phyloP scores from a whole-genome alignment of 225 moss, liverwort and hornwort species.

The Anthoceros angustus region DNA sequence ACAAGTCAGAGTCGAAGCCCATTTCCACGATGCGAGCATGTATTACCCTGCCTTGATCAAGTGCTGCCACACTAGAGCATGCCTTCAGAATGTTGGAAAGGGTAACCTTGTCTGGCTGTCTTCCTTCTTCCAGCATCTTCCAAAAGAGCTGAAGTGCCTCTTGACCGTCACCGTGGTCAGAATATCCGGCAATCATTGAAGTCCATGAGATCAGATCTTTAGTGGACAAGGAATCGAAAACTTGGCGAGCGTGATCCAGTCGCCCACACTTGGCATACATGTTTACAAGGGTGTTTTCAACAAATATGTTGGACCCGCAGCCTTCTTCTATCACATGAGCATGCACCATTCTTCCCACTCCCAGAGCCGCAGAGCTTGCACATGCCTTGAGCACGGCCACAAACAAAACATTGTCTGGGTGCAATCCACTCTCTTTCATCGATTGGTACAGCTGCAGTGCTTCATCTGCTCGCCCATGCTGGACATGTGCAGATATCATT shows the following conservation, averaged over 20 bases:
- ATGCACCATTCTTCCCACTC: background rate
- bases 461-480: too few species aligned
- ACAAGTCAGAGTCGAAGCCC: background rate
- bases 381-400: background rate
- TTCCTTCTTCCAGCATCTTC: background rate
- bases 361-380: background rate
- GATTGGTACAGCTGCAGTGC: too few species aligned
- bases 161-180: background rate
- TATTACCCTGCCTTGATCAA: background rate
- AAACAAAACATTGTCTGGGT: background rate
- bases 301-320: background rate
- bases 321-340: background rate
- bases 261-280: conserved; percentile 1
- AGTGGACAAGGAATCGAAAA: background rate
- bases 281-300: background rate
- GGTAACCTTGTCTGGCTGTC: background rate
- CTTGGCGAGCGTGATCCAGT: background rate
- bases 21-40: background rate
- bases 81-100: background rate
- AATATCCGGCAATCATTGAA: background rate
- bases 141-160: background rate
- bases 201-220: background rate
- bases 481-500: too few species aligned
- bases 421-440: background rate
- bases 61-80: background rate